Evolutionary conservation across 805 yeast species (phyloP).

Genomic region (Starmera caribaea): DNA sequence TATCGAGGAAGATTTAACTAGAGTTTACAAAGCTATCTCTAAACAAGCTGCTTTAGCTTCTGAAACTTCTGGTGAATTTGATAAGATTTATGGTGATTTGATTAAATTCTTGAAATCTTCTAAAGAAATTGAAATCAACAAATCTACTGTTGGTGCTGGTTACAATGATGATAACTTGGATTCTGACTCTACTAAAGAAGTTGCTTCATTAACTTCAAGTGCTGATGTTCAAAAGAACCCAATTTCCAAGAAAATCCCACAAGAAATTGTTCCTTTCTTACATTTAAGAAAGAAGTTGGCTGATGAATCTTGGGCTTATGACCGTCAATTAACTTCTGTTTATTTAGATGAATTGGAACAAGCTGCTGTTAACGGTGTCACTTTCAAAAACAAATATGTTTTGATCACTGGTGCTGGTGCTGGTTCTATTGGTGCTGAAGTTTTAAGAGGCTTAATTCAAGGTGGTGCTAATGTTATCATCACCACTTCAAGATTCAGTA

Average conservation of each 20-base stretch:
- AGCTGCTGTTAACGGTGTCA: constrained; percentile 90
- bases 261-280: constrained; percentile 88
- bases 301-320: constrained; percentile 76
- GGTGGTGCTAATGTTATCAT: constrained; percentile 98
- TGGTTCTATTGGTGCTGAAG: constrained; percentile 97
- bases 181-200: constrained; percentile 59
- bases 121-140: constrained; percentile 61
- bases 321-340: constrained; percentile 61
- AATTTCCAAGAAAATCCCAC: constrained; percentile 64
- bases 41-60: constrained; percentile 56
- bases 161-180: constrained; percentile 39
- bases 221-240: constrained; percentile 55
- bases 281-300: constrained; percentile 75
- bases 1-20: constrained; percentile 75
- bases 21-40: constrained; percentile 72
- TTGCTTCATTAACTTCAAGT: constrained; percentile 72
- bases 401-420: constrained; percentile 98
- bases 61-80: constrained; percentile 61
- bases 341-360: constrained; percentile 87
- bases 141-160: constrained; percentile 48
- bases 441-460: constrained; percentile 85
- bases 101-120: constrained; percentile 59
- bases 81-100: constrained; percentile 60
- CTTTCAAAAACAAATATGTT: constrained; percentile 82
- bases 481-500: constrained; percentile 92